Conservation (phyloP, 2,329 filamentous ascomycete genomes). For the Aureobasidium sp. region DNA sequence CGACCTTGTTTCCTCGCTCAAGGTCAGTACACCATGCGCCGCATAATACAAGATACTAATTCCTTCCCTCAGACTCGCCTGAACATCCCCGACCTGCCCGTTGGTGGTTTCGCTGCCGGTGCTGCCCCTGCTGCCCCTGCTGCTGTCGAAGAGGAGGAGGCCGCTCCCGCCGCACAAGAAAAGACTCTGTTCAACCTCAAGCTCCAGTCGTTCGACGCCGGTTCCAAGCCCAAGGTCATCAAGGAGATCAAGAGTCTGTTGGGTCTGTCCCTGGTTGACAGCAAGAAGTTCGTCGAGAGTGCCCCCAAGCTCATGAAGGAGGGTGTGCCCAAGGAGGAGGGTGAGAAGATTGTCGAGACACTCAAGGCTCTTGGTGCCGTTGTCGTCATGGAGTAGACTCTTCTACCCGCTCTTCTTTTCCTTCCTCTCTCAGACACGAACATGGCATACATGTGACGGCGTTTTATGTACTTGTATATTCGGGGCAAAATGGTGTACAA, state of each 20-base stretch:
- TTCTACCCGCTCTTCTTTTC: not conserved
- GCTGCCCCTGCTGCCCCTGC: conserved; percentile 53
- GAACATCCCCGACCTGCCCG: conserved; percentile 95
- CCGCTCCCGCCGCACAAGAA: conserved; percentile 77
- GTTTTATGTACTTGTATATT: conserved; percentile 12
- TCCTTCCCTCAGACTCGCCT: conserved; percentile 63
- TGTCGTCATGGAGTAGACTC: conserved; percentile 73
- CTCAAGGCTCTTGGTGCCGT: conserved; percentile 90
- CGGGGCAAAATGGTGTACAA: conserved; percentile 13
- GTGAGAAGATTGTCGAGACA: conserved; percentile 93
- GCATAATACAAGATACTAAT: not conserved
- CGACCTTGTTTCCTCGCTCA: conserved; percentile 86
- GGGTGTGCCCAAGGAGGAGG: conserved; percentile 96
- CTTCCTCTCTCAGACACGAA: not conserved
- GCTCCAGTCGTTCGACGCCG: conserved; percentile 79
- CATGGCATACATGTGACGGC: conserved; percentile 10
- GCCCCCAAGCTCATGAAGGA: conserved; percentile 99
- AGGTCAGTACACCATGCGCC: conserved; percentile 50
- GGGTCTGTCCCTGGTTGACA: conserved; percentile 92
- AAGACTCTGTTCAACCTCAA: conserved; percentile 98
- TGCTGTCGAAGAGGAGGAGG: conserved; percentile 72
- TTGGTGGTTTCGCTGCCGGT: conserved; percentile 78
- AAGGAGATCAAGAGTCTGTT: conserved; percentile 99
- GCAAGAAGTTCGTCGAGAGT: conserved; percentile 99
- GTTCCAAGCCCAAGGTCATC: conserved; percentile 95